Evolutionary conservation across 345 rosid genomes (phyloP).

Genomic region (Populus nigra): DNA sequence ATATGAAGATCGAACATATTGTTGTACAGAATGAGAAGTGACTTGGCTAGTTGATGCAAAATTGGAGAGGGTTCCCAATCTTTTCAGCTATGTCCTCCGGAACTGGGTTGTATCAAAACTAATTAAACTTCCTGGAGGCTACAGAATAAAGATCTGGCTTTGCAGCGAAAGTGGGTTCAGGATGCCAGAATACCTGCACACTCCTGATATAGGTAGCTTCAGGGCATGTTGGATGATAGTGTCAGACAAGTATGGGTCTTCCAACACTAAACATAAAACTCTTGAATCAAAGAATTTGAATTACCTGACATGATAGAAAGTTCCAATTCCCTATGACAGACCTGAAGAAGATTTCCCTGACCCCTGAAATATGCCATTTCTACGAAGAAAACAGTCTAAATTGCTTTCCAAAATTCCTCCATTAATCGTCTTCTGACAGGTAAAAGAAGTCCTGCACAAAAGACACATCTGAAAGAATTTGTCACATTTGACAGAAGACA

Average conservation of each 20-base stretch:
- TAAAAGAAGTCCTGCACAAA: too few relatives aligned
- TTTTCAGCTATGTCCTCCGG: background rate
- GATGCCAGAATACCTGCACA: background rate
- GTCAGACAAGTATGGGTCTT: background rate
- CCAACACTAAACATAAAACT: too few relatives aligned
- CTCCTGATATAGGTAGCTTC: background rate
- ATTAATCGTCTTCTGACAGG: too few relatives aligned
- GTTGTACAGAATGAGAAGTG: background rate
- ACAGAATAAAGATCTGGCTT: background rate
- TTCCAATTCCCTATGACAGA: too few relatives aligned
- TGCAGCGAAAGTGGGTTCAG: background rate
- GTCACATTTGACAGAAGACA: too few relatives aligned
- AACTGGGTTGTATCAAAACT: background rate
- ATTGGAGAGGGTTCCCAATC: background rate
- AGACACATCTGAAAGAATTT: too few relatives aligned
- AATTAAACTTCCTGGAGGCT: background rate
- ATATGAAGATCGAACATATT: background rate
- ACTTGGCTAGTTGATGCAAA: background rate
- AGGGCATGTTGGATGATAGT: background rate
- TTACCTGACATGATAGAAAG: too few relatives aligned
- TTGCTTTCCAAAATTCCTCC: too few relatives aligned
- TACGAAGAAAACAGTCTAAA: too few relatives aligned
- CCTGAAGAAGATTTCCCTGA: too few relatives aligned
- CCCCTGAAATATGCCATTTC: too few relatives aligned
- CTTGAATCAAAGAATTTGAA: too few relatives aligned